phyloP scores from a whole-genome alignment of 352 stramenopile species.

The Pythium diclinum region DNA sequence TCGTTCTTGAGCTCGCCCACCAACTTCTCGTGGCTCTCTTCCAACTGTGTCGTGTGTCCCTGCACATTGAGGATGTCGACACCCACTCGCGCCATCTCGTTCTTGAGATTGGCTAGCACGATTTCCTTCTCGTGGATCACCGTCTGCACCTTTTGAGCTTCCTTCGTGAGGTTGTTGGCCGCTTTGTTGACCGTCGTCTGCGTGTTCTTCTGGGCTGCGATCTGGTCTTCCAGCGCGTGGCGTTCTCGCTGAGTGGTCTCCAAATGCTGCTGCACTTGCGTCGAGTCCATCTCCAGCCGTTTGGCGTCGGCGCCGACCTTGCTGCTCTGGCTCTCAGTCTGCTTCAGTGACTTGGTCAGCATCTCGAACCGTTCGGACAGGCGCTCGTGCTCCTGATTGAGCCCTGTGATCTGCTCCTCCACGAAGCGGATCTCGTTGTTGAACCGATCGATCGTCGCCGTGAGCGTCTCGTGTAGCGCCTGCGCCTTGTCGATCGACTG shows the following conservation, averaged over 20 bases:
- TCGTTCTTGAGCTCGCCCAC: constrained; percentile 85
- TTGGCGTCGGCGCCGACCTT: constrained; percentile 61
- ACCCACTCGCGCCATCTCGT: constrained; percentile 91
- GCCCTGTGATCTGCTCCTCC: constrained; percentile 57
- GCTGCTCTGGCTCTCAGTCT: constrained; percentile 80
- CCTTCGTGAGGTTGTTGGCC: constrained; percentile 87
- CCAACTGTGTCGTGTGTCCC: constrained; percentile 83
- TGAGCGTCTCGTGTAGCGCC: constrained; percentile 78
- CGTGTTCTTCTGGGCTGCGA: constrained; percentile 77
- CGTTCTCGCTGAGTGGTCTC: constrained; percentile 87
- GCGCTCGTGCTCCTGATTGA: constrained; percentile 64
- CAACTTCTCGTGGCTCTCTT: constrained; percentile 76
- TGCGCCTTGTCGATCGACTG: constrained; percentile 83
- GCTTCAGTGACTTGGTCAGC: constrained; percentile 83
- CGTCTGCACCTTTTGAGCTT: constrained; percentile 66
- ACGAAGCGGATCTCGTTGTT: constrained; percentile 76
- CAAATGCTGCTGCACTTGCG: constrained; percentile 63
- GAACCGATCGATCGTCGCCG: constrained; percentile 83
- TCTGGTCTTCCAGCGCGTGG: constrained; percentile 86
- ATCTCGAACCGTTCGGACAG: constrained; percentile 84
- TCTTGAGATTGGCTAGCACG: constrained; percentile 81
- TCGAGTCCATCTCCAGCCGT: constrained; percentile 70
- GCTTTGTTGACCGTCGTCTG: constrained; percentile 90
- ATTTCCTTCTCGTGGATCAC: constrained; percentile 89
- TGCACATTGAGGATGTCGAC: constrained; percentile 93